phyloP scores from a whole-genome alignment of 768 basidiomycete genomes.

The Pleurotus tuoliensis region DNA sequence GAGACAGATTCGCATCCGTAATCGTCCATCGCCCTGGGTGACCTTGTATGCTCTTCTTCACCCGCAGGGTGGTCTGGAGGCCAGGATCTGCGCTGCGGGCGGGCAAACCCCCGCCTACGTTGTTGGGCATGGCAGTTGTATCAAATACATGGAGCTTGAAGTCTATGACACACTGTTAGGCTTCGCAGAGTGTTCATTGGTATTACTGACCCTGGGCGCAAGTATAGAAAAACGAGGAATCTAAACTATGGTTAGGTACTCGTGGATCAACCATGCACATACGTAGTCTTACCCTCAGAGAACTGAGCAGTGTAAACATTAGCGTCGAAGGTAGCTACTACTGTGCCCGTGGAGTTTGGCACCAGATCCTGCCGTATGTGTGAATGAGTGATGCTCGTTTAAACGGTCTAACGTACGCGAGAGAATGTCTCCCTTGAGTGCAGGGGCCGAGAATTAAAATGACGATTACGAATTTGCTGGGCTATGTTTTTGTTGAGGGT shows the following conservation, averaged over 20 bases:
- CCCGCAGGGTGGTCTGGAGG: slow-evolving; percentile 40
- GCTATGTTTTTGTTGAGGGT: slow-evolving; percentile 42
- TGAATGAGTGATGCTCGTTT: slow-evolving; percentile 1
- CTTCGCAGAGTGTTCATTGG: not conserved
- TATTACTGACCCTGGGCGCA: slow-evolving; percentile 69
- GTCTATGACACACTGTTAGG: slow-evolving; percentile 40
- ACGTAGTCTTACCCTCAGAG: slow-evolving; percentile 50
- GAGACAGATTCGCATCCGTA: slow-evolving; percentile 89
- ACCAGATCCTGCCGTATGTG: slow-evolving; percentile 50
- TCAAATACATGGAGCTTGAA: slow-evolving; percentile 90
- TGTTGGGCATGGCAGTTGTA: slow-evolving; percentile 47
- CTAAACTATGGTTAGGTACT: slow-evolving; percentile 28
- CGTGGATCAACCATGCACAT: no score
- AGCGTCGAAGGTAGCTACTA: slow-evolving; percentile 65
- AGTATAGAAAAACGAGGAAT: slow-evolving; percentile 91
- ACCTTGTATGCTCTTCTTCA: slow-evolving; percentile 68
- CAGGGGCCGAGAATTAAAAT: slow-evolving; percentile 26
- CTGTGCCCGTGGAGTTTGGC: slow-evolving; percentile 77
- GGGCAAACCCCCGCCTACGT: slow-evolving; percentile 13
- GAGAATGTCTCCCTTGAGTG: slow-evolving; percentile 49
- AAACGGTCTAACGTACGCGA: slow-evolving; percentile 38
- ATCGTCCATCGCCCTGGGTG: slow-evolving; percentile 86
- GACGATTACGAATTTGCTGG: slow-evolving; percentile 41
- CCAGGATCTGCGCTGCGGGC: slow-evolving; percentile 15
- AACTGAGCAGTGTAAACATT: slow-evolving; percentile 88